A percentile compares a stretch with the other conserved stretches of the same genome.
Evolutionary conservation across 441 rosid species (phyloP).

Genomic region (Geranium incanum): DNA sequence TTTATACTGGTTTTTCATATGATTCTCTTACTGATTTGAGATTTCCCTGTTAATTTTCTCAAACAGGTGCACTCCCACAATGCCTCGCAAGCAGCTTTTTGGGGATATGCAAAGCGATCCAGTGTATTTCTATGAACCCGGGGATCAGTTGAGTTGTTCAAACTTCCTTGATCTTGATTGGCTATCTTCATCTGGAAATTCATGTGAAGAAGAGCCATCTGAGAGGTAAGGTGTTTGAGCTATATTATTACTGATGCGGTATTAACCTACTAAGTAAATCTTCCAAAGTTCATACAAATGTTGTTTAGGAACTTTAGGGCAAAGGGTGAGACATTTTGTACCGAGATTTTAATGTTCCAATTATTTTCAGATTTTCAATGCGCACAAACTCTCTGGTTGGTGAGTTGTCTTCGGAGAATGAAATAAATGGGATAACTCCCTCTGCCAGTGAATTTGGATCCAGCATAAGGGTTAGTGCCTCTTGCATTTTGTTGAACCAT

Average conservation of each 20-base stretch:
- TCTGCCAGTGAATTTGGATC: slow-evolving; percentile 58
- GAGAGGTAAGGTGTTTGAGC: slow-evolving; percentile 44
- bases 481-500: slow-evolving; percentile 3
- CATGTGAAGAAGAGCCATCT: slow-evolving; percentile 74
- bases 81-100: slow-evolving; percentile 20
- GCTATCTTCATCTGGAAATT: slow-evolving; percentile 92
- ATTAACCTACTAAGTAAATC: background rate
- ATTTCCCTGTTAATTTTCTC: background rate
- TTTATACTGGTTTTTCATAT: background rate
- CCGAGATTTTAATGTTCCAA: background rate
- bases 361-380: slow-evolving; percentile 47
- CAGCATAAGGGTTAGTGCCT: slow-evolving; percentile 54
- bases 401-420: slow-evolving; percentile 58
- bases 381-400: slow-evolving; percentile 36
- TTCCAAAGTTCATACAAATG: background rate
- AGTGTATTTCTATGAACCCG: slow-evolving; percentile 51
- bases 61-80: slow-evolving; percentile 39
- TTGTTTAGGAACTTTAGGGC: background rate
- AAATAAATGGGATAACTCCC: slow-evolving; percentile 53
- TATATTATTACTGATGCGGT: too few species aligned
- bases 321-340: background rate
- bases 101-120: slow-evolving; percentile 31
- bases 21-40: slow-evolving; percentile 12
- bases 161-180: slow-evolving; percentile 74
- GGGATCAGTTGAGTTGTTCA: slow-evolving; percentile 55